phyloP scores from a whole-genome alignment of 2,329 filamentous ascomycete genomes.

The Colletotrichum camelliae region DNA sequence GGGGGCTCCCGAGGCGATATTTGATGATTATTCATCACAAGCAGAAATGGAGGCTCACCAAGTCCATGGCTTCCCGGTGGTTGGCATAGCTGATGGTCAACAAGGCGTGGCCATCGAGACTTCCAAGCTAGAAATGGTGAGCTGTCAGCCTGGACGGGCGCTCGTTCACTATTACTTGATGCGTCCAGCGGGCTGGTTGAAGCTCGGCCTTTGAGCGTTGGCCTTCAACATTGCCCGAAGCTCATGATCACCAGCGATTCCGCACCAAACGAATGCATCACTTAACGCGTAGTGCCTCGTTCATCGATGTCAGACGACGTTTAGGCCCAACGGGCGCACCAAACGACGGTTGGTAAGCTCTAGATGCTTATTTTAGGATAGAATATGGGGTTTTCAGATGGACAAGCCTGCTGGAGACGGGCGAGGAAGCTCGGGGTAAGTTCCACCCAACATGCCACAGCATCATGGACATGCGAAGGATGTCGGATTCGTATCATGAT shows the following conservation, averaged over 20 bases:
- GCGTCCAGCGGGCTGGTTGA: neutral
- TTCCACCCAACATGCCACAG: neutral
- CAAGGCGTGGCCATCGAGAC: neutral
- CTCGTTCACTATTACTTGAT: neutral
- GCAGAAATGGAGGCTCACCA: neutral
- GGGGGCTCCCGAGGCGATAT: neutral
- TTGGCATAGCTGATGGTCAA: neutral
- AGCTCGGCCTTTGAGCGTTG: neutral
- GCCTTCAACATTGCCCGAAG: neutral
- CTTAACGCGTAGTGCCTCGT: neutral
- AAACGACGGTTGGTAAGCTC: neutral
- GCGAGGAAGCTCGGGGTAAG: neutral
- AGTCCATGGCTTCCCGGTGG: neutral
- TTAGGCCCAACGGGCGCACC: neutral
- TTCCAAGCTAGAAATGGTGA: neutral
- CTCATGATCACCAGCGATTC: neutral
- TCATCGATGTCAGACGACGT: neutral
- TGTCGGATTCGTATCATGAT: neutral
- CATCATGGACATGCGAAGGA: neutral
- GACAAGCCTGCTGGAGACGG: neutral
- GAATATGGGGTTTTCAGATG: neutral
- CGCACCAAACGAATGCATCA: neutral
- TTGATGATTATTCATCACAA: neutral
- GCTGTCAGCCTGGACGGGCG: neutral
- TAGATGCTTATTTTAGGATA: neutral